phyloP scores from a whole-genome alignment of 1,139 yeast species.

The Pichia sp. region DNA sequence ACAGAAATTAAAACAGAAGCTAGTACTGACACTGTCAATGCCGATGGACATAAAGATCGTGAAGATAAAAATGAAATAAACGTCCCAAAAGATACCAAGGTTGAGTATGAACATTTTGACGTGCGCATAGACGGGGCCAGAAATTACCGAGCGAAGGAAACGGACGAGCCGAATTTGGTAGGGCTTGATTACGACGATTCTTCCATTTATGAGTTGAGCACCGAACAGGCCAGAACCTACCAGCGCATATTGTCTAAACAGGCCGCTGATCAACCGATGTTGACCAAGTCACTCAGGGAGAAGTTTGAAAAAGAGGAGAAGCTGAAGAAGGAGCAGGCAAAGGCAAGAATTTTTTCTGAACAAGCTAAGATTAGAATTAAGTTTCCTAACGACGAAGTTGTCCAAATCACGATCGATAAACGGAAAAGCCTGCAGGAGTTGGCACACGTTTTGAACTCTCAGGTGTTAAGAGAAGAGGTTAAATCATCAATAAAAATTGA shows the following conservation, averaged over 20 bases:
- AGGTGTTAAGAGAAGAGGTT: too few relatives aligned
- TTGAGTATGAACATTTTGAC: too few relatives aligned
- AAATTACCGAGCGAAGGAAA: too few relatives aligned
- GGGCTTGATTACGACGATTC: slow-evolving; percentile 18
- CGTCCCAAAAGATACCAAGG: too few relatives aligned
- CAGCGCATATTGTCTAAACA: slow-evolving; percentile 23
- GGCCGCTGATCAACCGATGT: slow-evolving; percentile 20
- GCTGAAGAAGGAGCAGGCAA: slow-evolving; percentile 11
- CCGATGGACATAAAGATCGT: too few relatives aligned
- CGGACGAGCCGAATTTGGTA: too few relatives aligned
- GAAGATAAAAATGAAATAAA: too few relatives aligned
- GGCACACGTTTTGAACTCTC: neutral
- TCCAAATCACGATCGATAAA: slow-evolving; percentile 23
- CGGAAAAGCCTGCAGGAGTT: slow-evolving; percentile 21
- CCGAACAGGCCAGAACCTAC: slow-evolving; percentile 26
- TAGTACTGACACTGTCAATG: too few relatives aligned
- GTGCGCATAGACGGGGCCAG: too few relatives aligned
- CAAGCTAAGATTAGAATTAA: slow-evolving; percentile 23
- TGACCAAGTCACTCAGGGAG: slow-evolving; percentile 24
- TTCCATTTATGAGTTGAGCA: slow-evolving; percentile 23
- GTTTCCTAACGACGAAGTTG: slow-evolving; percentile 27
- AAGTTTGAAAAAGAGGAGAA: slow-evolving; percentile 11
- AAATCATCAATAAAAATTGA: too few relatives aligned
- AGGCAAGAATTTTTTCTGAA: neutral
- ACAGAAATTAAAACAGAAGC: too few relatives aligned